Percentiles rank a stretch among this genome's conserved stretches.
Conservation (phyloP, 352 stramenopile genomes). For the Phytopythium aichiense region DNA sequence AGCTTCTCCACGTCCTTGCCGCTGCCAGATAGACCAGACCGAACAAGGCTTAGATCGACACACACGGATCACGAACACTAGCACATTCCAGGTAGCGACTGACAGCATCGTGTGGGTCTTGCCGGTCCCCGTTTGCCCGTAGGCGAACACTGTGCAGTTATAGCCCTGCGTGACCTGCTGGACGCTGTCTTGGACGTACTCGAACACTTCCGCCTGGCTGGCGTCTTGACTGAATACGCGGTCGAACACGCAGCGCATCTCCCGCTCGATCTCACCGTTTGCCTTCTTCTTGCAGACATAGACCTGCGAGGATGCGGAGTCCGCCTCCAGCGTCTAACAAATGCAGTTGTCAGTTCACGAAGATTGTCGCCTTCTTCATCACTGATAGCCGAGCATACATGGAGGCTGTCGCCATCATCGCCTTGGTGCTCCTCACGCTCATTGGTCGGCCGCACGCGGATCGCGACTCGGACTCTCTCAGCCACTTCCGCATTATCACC, state of each 20-base stretch:
- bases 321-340: constrained; percentile 29
- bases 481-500: constrained; percentile 23
- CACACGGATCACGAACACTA: not conserved
- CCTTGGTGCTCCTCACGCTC: constrained; percentile 48
- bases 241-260: constrained; percentile 57
- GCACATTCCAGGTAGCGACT: not conserved
- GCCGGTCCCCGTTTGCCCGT: constrained; percentile 93
- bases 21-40: constrained; percentile 14
- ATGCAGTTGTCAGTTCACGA: not conserved
- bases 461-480: constrained; percentile 70
- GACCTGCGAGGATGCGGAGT: constrained; percentile 26
- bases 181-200: constrained; percentile 34
- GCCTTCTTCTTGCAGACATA: constrained; percentile 51
- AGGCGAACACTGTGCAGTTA: constrained; percentile 93
- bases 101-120: constrained; percentile 96
- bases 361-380: no score
- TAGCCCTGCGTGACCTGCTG: constrained; percentile 64
- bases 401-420: constrained; percentile 9
- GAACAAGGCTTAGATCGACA: constrained; percentile 30
- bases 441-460: constrained; percentile 77
- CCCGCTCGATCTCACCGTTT: constrained; percentile 33
- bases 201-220: constrained; percentile 67
- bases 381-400: constrained; percentile 18
- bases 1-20: constrained; percentile 54
- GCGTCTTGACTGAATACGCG: constrained; percentile 56